Evolutionary conservation across 2,329 filamentous ascomycete genomes (phyloP).

Genomic region (Nigrospora osmanthi): DNA sequence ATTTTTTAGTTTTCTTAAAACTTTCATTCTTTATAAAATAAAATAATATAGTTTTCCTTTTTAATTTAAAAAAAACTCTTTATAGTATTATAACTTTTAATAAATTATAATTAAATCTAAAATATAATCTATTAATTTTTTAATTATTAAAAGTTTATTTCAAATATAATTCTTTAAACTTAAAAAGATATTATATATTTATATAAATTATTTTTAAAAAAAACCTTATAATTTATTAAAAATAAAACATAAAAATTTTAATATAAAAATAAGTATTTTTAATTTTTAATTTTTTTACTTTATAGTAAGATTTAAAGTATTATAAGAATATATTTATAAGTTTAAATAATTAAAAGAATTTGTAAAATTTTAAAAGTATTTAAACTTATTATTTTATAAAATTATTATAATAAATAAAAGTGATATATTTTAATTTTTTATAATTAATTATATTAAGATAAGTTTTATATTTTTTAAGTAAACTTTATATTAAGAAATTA

Average conservation of each 20-base stretch:
- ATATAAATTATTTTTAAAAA: background rate
- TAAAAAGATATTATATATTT: background rate
- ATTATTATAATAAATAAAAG: background rate
- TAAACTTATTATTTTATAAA: background rate
- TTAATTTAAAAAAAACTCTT: too few species aligned
- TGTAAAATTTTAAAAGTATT: background rate
- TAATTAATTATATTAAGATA: too few species aligned
- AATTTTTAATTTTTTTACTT: too few species aligned
- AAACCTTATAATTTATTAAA: background rate
- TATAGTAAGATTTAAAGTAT: background rate
- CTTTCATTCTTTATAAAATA: background rate
- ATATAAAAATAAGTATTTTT: too few species aligned
- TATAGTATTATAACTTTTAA: background rate
- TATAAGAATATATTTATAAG: background rate
- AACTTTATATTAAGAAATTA: too few species aligned
- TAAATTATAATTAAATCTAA: background rate
- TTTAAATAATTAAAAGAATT: background rate
- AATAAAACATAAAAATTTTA: background rate
- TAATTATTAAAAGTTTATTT: background rate
- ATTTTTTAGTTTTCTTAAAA: background rate
- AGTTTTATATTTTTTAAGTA: too few species aligned
- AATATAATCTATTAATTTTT: background rate
- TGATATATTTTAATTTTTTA: too few species aligned
- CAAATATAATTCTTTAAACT: background rate
- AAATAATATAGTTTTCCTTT: background rate